phyloP scores from a whole-genome alignment of 768 basidiomycete species.

The Agaricus sinodeliciosus region DNA sequence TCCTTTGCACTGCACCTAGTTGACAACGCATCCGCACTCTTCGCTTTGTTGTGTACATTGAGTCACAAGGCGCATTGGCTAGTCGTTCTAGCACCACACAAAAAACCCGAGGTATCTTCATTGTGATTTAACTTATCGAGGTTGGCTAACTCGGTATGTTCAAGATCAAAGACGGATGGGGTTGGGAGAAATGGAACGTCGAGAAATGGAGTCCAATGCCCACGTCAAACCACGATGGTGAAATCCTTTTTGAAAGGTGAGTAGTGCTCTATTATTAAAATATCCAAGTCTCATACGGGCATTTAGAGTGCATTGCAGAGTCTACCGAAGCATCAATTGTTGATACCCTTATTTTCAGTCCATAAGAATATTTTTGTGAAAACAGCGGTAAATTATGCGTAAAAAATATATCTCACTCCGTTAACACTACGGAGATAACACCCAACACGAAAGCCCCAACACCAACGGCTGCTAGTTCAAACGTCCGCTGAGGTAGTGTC shows the following conservation, averaged over 20 bases:
- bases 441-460: constrained; percentile 31
- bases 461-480: constrained; percentile 26
- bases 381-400: neutral
- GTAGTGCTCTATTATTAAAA: neutral
- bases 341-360: constrained; percentile 4
- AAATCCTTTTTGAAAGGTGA: constrained; percentile 44
- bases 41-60: constrained; percentile 57
- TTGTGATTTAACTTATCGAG: neutral
- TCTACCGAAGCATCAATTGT: constrained; percentile 38
- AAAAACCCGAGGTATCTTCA: constrained; percentile 58
- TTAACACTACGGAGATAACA: constrained; percentile 23
- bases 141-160: neutral
- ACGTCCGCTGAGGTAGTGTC: constrained; percentile 14
- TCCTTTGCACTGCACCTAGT: constrained; percentile 74
- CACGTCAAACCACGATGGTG: constrained; percentile 34
- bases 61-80: constrained; percentile 59
- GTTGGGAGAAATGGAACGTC: constrained; percentile 57
- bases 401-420: constrained; percentile 15
- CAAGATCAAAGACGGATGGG: constrained; percentile 63
- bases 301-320: constrained; percentile 44
- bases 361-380: neutral
- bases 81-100: constrained; percentile 66
- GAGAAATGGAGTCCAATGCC: constrained; percentile 37
- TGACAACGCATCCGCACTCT: constrained; percentile 53
- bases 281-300: neutral